Base-by-base conservation (phyloP, 495 filamentous ascomycete species). In the Trichoderma asperelloides region DNA sequence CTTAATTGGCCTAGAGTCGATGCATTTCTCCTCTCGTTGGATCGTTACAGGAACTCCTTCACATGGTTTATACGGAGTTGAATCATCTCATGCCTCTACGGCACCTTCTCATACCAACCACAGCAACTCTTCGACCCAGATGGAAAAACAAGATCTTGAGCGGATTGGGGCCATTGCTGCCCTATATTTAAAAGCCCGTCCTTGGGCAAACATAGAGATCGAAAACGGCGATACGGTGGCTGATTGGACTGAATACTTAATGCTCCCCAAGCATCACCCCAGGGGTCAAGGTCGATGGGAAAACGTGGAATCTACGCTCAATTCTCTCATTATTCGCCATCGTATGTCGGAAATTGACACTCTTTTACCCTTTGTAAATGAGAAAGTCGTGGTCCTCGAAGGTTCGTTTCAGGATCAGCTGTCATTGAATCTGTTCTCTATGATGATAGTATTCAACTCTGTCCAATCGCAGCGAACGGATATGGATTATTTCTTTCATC, bases 41-140 rank as follows among this genome's bases (percentile, higher is more conserved):
- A 84, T 97, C 18, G 90, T 97, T 3, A 95, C 91, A 2, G 94
- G 93, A 65, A 98, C 94, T 0, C 94, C 94, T 16, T 91, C 93
- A 12, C 87, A 85, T 67, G 88, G 92, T 49, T 81, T 98, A 0
- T 87, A 91, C 49, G 91, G 93, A 1, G 82, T 96, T 0, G 71
- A 76, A 51, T 21, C 30, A 21, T 27, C 55, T 11, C 9, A 30
- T 9, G 3, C 55, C 2, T 8, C 55, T 11, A 25, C 55, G 3
- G n/a, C 11, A 3, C 7, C 11, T 18, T 28, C 55, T 28, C 9
- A 30, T 11, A 12, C 23, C 71, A 77, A 43, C 6, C 71, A 68
- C 28, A 27, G 21, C 13, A 68, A 71, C 13, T 68, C 74, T 7
- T 76, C 76, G 1, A 62, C 76, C 7, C 74, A 81, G 16, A 80